Base-by-base conservation (phyloP, 2,329 filamentous ascomycete genomes). In the Xylaria sp. region DNA sequence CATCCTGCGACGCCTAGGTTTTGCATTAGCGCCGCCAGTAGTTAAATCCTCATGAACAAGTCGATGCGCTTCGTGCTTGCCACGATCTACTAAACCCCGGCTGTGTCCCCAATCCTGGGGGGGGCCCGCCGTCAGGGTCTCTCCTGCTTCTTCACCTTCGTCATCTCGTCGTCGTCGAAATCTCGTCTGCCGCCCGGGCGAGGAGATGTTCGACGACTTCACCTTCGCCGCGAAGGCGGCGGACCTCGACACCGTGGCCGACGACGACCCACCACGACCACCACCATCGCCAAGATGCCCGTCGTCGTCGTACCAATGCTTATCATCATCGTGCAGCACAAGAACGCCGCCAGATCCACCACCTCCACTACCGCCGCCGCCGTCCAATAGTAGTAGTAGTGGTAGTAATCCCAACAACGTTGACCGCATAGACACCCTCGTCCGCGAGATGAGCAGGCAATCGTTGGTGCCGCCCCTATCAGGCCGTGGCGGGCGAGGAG, bases 171-270 rank as follows among this genome's bases (percentile, higher is more conserved):
- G 6, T 21, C 34, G 17, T 34, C 29, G 29, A 34, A 13, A 13
- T n/a, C 9, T 34, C 29, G 29, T 34, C 29, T 13, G 29, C 16
- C n/a, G 40, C 46, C 42, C 40, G 29, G 49, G 38, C 50, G 53
- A 56, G n/a, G n/a, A n/a, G 48, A 66, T 66, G 64, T 62, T 62
- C 50, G 60, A 61, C 52, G 44, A 60, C 44, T 63, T 65, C 55
- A 58, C 57, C 58, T 60, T 63, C 57, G 46, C 40, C 42, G 52
- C 53, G 55, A 63, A 61, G 62, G 54, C 58, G n/a, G n/a, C n/a
- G n/a, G 46, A 56, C 63, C 52, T 63, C 59, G 57, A 59, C 51
- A 62, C 55, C 19, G 29, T 44, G 43, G 45, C 52, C 48, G 56
- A 62, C 48, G 55, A 62, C 38, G 62, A 68, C 34, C 56, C 60